phyloP scores from a whole-genome alignment of 1,284 basidiomycete species.

The Polyporus tsugae region DNA sequence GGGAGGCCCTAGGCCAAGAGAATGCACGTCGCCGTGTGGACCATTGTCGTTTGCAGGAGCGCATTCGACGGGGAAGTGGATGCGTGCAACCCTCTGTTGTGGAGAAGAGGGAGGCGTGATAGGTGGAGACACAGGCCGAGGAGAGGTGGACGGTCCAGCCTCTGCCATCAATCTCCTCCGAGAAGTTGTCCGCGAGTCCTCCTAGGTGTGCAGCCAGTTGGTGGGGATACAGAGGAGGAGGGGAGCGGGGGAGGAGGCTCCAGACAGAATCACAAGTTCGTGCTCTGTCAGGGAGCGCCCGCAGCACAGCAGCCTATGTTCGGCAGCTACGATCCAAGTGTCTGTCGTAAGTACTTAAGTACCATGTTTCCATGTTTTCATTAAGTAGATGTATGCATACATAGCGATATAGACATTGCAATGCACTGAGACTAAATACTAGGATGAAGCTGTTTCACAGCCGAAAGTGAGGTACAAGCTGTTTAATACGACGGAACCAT shows the following conservation, averaged over 20 bases:
- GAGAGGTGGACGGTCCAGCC: slow-evolving; percentile 41
- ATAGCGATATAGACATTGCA: neutral
- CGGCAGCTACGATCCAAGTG: neutral
- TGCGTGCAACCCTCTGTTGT: slow-evolving; percentile 32
- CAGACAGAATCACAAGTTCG: slow-evolving; percentile 9
- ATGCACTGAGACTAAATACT: neutral
- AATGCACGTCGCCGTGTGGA: slow-evolving; percentile 26
- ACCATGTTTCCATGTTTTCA: too few species aligned
- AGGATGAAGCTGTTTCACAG: too few species aligned
- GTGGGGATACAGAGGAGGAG: neutral
- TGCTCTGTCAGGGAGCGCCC: neutral
- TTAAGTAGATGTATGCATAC: too few species aligned
- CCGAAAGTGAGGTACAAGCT: neutral
- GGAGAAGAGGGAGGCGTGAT: slow-evolving; percentile 32
- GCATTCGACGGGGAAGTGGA: slow-evolving; percentile 40
- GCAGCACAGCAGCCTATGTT: slow-evolving; percentile 4
- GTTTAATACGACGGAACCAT: neutral
- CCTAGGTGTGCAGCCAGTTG: neutral
- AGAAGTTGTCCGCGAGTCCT: neutral
- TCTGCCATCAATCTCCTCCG: slow-evolving; percentile 37
- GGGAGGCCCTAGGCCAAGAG: slow-evolving; percentile 41
- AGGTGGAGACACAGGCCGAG: slow-evolving; percentile 24
- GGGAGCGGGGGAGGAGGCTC: neutral
- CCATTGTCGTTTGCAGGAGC: slow-evolving; percentile 25
- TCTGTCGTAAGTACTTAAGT: too few species aligned